These are phyloP conservation scores for Trematosphaeria pertusa DNA, from an alignment of 2,329 filamentous ascomycete species.

Conservation along the genomic window DNA sequence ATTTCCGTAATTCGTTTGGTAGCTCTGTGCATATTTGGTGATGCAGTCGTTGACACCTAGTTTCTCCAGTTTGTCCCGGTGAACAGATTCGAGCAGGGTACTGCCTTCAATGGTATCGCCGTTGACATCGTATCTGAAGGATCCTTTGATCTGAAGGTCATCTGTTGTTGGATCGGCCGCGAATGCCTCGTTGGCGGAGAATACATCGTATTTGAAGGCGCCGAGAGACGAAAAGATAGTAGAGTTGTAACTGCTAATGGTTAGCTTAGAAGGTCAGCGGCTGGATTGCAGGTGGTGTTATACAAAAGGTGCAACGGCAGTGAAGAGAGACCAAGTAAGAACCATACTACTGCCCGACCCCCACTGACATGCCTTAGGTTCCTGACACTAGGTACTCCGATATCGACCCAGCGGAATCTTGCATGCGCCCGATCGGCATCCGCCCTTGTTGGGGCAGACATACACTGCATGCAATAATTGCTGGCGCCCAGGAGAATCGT, in stretches of 20 bases:
- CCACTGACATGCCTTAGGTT: conserved; percentile 22
- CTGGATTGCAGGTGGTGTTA: background rate
- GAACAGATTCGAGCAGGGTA: too few species aligned
- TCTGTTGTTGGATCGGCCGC: conserved; percentile 6
- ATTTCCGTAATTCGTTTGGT: conserved; percentile 18
- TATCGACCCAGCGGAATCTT: conserved; percentile 17
- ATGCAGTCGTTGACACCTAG: conserved; percentile 19
- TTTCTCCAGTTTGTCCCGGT: conserved; percentile 9
- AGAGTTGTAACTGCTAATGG: conserved; percentile 32
- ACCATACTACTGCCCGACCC: conserved; percentile 17
- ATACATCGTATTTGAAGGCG: conserved; percentile 20
- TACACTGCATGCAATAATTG: conserved; percentile 61
- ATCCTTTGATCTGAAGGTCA: too few species aligned
- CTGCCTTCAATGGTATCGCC: too few species aligned
- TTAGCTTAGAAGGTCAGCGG: background rate
- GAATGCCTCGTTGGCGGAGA: conserved; percentile 20
- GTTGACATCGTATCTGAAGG: too few species aligned
- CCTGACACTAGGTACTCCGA: conserved; percentile 28
- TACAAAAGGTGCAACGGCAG: conserved; percentile 28
- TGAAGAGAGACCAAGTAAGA: conserved; percentile 19
- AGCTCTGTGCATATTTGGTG: conserved; percentile 19
- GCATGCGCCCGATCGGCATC: conserved; percentile 59
- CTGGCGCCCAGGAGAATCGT: conserved; percentile 55
- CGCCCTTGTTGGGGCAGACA: conserved; percentile 56
- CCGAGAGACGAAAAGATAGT: conserved; percentile 26